Evolutionary conservation across 495 filamentous ascomycete species (phyloP).

Genomic region (Annulohypoxylon nitens): DNA sequence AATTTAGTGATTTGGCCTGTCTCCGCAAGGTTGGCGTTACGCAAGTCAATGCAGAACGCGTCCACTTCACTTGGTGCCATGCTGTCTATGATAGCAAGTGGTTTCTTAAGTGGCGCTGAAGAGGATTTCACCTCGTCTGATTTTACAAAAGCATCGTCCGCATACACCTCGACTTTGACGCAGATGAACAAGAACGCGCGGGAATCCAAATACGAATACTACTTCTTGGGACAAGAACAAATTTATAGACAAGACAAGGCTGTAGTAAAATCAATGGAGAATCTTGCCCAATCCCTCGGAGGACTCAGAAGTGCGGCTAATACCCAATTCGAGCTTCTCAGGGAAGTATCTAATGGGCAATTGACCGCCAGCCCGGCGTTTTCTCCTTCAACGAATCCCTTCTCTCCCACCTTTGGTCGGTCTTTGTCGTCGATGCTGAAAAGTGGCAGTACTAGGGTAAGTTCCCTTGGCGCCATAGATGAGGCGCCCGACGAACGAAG

Average conservation of each 20-base stretch:
- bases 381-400: constrained; percentile 51
- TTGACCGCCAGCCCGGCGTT: constrained; percentile 28
- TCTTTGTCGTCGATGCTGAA: constrained; percentile 52
- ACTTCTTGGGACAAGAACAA: constrained; percentile 82
- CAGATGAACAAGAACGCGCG: constrained; percentile 82
- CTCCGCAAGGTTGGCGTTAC: constrained; percentile 81
- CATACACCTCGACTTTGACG: constrained; percentile 76
- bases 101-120: constrained; percentile 88
- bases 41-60: constrained; percentile 78
- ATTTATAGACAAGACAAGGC: constrained; percentile 84
- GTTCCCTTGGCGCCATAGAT: constrained; percentile 71
- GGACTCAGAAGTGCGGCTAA: constrained; percentile 89
- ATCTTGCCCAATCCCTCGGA: constrained; percentile 89
- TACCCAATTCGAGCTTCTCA: constrained; percentile 87
- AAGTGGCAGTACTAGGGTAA: constrained; percentile 47
- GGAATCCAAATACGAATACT: constrained; percentile 94
- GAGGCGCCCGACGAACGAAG: constrained; percentile 74
- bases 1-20: constrained; percentile 84
- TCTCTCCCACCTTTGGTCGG: constrained; percentile 52
- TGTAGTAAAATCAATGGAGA: constrained; percentile 86
- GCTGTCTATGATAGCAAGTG: constrained; percentile 83
- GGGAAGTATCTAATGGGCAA: constrained; percentile 62
- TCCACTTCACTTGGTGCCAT: constrained; percentile 85
- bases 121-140: constrained; percentile 74
- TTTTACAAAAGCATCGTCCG: constrained; percentile 74